phyloP scores from a whole-genome alignment of 805 yeast species.

The Starmera amethionina region DNA sequence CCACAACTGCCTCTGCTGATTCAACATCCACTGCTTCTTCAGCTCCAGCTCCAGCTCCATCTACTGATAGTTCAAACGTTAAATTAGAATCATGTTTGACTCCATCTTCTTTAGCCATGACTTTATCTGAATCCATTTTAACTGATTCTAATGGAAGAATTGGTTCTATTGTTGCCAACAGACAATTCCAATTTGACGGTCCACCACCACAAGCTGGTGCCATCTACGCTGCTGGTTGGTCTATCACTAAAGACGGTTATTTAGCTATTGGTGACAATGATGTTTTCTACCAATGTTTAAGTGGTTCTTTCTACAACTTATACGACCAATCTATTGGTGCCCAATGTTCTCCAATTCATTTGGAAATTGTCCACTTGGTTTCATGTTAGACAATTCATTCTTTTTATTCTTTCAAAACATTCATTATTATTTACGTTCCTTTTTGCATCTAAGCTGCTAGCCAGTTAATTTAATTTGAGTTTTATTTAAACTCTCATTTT shows the following conservation, averaged over 20 bases:
- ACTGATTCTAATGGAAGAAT: constrained; percentile 55
- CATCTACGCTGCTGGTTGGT: constrained; percentile 63
- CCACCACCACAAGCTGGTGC: constrained; percentile 81
- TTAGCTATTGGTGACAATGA: constrained; percentile 55
- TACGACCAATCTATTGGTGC: constrained; percentile 54
- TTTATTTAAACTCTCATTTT: too few species aligned
- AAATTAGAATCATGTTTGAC: constrained; percentile 33
- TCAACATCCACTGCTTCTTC: constrained; percentile 13
- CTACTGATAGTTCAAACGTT: constrained; percentile 16
- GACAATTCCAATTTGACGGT: constrained; percentile 82
- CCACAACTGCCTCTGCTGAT: constrained; percentile 22
- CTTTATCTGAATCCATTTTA: constrained; percentile 39
- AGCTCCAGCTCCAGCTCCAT: constrained; percentile 2
- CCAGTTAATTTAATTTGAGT: too few species aligned
- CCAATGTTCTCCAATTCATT: constrained; percentile 56
- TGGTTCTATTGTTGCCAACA: constrained; percentile 73
- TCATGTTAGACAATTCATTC: constrained; percentile 28
- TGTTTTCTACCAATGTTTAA: constrained; percentile 63
- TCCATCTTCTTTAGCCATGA: constrained; percentile 43
- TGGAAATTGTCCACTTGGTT: constrained; percentile 49
- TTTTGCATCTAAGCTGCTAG: too few species aligned
- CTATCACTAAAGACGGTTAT: constrained; percentile 40
- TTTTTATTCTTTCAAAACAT: too few species aligned
- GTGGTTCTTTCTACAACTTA: constrained; percentile 72
- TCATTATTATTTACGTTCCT: too few species aligned